Evolutionary conservation across 352 stramenopile genomes (phyloP).

Genomic region (Phytophthora foliorum): DNA sequence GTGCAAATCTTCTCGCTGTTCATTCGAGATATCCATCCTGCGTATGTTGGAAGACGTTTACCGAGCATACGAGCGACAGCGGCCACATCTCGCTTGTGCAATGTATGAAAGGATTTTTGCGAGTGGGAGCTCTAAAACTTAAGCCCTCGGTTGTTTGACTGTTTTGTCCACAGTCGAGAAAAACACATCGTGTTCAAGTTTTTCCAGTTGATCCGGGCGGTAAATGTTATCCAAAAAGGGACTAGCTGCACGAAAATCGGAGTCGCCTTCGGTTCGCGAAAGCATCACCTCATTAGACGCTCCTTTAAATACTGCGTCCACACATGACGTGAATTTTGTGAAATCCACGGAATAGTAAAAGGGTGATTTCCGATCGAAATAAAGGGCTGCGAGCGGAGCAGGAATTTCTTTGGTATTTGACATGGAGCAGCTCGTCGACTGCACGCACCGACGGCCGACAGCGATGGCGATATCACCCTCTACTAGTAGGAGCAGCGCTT

Average conservation of each 20-base stretch:
- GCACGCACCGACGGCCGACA: not conserved
- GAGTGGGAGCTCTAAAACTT: too few relatives aligned
- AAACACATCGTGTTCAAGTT: too few relatives aligned
- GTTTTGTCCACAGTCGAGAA: too few relatives aligned
- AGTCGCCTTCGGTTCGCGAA: too few relatives aligned
- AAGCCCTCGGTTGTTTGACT: too few relatives aligned
- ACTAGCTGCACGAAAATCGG: not conserved
- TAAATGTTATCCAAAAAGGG: not conserved
- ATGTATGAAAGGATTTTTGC: too few relatives aligned
- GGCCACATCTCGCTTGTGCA: not conserved
- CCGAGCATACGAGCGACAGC: not conserved
- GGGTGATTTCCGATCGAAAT: not conserved
- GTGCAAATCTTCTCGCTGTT: too few relatives aligned
- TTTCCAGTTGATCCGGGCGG: not conserved
- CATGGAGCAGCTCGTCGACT: constrained; percentile 16
- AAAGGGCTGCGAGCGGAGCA: constrained; percentile 7
- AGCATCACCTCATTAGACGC: not conserved
- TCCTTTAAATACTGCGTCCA: not conserved
- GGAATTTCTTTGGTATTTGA: constrained; percentile 9
- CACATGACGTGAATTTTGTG: not conserved
- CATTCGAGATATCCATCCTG: too few relatives aligned
- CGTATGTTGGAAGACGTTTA: not conserved
- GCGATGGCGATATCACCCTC: not conserved
- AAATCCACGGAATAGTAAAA: constrained; percentile 10
- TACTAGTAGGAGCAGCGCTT: not conserved